These are phyloP conservation scores for Plenodomus tracheiphilus DNA, from an alignment of 2,329 filamentous ascomycete species.

Conservation along the genomic window DNA sequence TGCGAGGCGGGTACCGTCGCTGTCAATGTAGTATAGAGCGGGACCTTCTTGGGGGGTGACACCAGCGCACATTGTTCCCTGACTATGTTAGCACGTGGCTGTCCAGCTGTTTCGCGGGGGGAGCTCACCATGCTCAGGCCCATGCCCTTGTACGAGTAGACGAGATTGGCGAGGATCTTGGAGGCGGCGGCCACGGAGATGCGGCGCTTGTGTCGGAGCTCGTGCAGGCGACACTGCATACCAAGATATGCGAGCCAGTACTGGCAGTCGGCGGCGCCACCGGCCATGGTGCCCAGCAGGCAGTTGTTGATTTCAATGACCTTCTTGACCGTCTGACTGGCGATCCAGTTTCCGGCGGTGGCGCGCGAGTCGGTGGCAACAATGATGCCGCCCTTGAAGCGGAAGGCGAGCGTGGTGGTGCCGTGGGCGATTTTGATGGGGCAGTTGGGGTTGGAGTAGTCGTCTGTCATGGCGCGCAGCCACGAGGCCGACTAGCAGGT, in stretches of 20 bases:
- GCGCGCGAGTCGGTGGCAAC: slow-evolving; percentile 97
- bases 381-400: slow-evolving; percentile 97
- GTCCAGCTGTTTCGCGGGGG: too few relatives aligned
- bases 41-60: slow-evolving; percentile 95
- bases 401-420: slow-evolving; percentile 95
- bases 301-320: slow-evolving; percentile 97
- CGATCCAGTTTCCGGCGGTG: slow-evolving; percentile 98
- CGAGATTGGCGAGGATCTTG: slow-evolving; percentile 97
- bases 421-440: slow-evolving; percentile 99
- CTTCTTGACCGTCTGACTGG: slow-evolving; percentile 99
- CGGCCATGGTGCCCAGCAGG: slow-evolving; percentile 95
- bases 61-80: slow-evolving; percentile 96
- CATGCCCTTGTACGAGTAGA: slow-evolving; percentile 99
- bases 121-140: slow-evolving; percentile 78
- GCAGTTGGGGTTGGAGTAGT: slow-evolving; percentile 93
- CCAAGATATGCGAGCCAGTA: slow-evolving; percentile 99
- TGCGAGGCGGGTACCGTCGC: slow-evolving; percentile 86
- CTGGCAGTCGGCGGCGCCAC: slow-evolving; percentile 98
- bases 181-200: slow-evolving; percentile 96
- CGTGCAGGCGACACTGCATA: slow-evolving; percentile 98
- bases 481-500: slow-evolving; percentile 77
- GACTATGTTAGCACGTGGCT: slow-evolving; percentile 10
- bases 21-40: slow-evolving; percentile 98
- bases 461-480: slow-evolving; percentile 96
- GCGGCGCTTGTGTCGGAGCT: slow-evolving; percentile 97